Evolutionary conservation across 2,329 filamentous ascomycete species (phyloP), one percentile per base, ranked within the genome.

Genomic region (Colletotrichum lini): DNA sequence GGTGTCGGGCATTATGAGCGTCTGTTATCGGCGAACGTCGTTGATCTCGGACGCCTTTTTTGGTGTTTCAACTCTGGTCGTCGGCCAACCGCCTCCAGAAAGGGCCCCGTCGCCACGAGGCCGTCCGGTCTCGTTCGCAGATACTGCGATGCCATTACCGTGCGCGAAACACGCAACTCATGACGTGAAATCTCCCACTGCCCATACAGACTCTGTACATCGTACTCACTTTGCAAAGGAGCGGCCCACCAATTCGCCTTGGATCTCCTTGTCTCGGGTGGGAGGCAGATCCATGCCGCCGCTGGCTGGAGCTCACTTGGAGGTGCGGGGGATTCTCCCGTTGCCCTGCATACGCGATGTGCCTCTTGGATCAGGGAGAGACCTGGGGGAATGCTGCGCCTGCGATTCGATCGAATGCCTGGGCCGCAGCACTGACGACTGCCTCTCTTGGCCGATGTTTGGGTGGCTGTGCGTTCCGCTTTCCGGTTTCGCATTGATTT

Each of bases 401-500:
- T n/a, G 26, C 53, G 30, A 60, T 54, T 59, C 53, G 42, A 66
- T 12, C 9, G 23, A 49, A 45, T 45, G 30, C 30, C 40, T 56
- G 49, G 23, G 38, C 44, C 53, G 44, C 62, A 45, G 62, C 62
- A 58, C 62, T 49, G 62, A 49, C 40, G n/a, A 44, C 58, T 49
- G 64, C 47, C 58, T 68, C 64, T 62, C 57, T 71, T 49, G 65
- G 65, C 65, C 52, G 65, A 71, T 68, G 45, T 63, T 7, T 68
- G 57, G 53, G 58, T 71, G 68, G 65, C 68, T 68, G 68, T 71
- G 68, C 68, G 68, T 68, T 66, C 68, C 65, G 68, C 52, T 68
- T 68, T 63, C 68, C 68, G 68, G 68, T 71, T 71, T 71, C 68
- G 68, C 68, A 71, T 71, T 68, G 68, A 71, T 71, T 71, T 71